Conservation (phyloP, 1,139 yeast genomes). For the Geotrichum citri-aurantii region DNA sequence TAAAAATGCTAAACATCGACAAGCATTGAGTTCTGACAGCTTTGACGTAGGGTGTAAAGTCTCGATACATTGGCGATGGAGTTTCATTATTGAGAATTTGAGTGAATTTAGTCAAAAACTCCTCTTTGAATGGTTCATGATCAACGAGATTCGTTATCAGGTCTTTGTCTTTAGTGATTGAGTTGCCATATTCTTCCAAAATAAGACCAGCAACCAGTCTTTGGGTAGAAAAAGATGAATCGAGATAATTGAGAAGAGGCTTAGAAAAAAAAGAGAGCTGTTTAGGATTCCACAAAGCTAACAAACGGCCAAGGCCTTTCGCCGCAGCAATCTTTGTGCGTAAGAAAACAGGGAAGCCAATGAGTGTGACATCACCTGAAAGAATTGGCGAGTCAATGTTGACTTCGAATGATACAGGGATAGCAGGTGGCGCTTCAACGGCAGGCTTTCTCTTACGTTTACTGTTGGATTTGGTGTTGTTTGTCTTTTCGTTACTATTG, state of each 20-base stretch:
- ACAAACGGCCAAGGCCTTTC: constrained; percentile 64
- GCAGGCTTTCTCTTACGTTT: constrained; percentile 22
- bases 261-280: constrained; percentile 23
- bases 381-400: constrained; percentile 92
- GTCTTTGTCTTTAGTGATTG: constrained; percentile 22
- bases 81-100: constrained; percentile 44
- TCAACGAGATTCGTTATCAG: constrained; percentile 22
- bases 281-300: constrained; percentile 49
- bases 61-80: constrained; percentile 59
- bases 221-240: constrained; percentile 73
- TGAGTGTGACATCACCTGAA: constrained; percentile 82
- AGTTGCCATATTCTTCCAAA: constrained; percentile 64
- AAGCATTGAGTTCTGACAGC: constrained; percentile 84
- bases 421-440: constrained; percentile 16
- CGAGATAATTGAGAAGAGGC: constrained; percentile 41
- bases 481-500: constrained; percentile 26
- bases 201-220: constrained; percentile 64
- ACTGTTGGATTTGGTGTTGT: constrained; percentile 22
- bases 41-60: constrained; percentile 78
- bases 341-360: constrained; percentile 70
- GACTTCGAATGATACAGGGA: constrained; percentile 34
- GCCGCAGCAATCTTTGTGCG: constrained; percentile 76
- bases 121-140: constrained; percentile 18
- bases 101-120: constrained; percentile 35
- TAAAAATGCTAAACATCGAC: constrained; percentile 71